A percentile compares a stretch with the other conserved stretches of the same genome.
phyloP scores from a whole-genome alignment of 768 basidiomycete genomes.

The Austroboletus festivus region DNA sequence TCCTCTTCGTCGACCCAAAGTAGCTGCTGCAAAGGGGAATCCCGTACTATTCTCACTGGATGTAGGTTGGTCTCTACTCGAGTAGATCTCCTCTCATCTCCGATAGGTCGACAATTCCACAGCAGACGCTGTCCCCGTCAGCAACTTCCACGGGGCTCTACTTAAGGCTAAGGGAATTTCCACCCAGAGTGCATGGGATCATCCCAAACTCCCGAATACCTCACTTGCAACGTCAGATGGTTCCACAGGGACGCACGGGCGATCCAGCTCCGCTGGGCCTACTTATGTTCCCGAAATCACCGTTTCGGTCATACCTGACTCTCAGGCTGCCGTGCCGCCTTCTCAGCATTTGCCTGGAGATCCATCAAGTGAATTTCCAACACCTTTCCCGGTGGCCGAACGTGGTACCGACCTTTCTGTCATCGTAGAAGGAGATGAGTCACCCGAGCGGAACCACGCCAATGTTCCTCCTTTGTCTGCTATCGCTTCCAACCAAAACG shows the following conservation, averaged over 20 bases:
- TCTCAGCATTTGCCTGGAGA: slow-evolving; percentile 1
- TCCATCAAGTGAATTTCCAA: not conserved
- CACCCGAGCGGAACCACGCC: slow-evolving; percentile 37
- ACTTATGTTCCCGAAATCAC: slow-evolving; percentile 5
- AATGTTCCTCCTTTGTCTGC: slow-evolving; percentile 1
- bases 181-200: not conserved
- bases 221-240: not conserved
- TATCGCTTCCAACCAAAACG: not conserved
- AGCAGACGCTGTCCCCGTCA: slow-evolving; percentile 44
- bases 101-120: slow-evolving; percentile 33
- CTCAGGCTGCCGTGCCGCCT: slow-evolving; percentile 1
- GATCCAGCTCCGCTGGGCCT: slow-evolving; percentile 3
- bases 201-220: not conserved
- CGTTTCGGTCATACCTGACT: slow-evolving; percentile 4
- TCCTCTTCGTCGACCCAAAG: slow-evolving; percentile 48
- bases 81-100: slow-evolving; percentile 9
- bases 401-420: slow-evolving; percentile 53
- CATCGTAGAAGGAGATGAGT: slow-evolving; percentile 71
- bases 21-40: slow-evolving; percentile 43
- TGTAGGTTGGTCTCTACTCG: slow-evolving; percentile 32
- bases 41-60: slow-evolving; percentile 42
- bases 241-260: not conserved
- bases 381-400: slow-evolving; percentile 23
- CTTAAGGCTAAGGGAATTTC: slow-evolving; percentile 32
- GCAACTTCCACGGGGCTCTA: slow-evolving; percentile 47